Percentiles rank a stretch among this genome's conserved stretches.
Evolutionary conservation across 768 basidiomycete species (phyloP).

Genomic region (Albatrellus ellisii): DNA sequence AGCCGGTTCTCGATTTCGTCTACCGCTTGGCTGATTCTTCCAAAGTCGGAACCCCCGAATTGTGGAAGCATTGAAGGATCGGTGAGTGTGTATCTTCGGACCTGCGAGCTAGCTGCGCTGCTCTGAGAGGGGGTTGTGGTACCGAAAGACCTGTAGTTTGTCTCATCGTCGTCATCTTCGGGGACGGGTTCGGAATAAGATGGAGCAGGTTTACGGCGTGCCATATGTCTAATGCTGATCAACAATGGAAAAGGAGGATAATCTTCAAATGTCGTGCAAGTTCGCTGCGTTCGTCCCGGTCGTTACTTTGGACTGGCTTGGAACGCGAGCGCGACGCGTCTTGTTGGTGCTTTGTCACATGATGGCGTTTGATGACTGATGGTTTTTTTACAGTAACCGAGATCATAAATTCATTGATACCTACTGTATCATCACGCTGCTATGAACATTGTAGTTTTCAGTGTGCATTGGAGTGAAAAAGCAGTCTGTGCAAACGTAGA

Average conservation of each 20-base stretch:
- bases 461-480: too few relatives aligned
- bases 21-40: constrained; percentile 10
- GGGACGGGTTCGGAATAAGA: background rate
- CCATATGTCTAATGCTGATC: background rate
- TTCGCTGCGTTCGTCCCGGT: background rate
- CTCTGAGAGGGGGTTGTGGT: background rate
- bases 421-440: too few relatives aligned
- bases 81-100: background rate
- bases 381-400: too few relatives aligned
- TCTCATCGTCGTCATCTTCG: background rate
- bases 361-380: background rate
- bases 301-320: background rate
- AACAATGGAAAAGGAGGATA: background rate
- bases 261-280: background rate
- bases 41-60: constrained; percentile 10
- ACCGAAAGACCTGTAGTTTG: background rate
- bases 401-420: too few relatives aligned
- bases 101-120: background rate
- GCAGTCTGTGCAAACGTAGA: too few relatives aligned
- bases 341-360: too few relatives aligned
- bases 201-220: background rate
- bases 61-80: background rate
- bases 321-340: background rate
- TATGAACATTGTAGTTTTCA: too few relatives aligned
- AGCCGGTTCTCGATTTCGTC: constrained; percentile 9